Percentiles rank a stretch among this genome's conserved stretches.
Conservation (phyloP, 2,329 filamentous ascomycete genomes). For the Fusarium chuoi region DNA sequence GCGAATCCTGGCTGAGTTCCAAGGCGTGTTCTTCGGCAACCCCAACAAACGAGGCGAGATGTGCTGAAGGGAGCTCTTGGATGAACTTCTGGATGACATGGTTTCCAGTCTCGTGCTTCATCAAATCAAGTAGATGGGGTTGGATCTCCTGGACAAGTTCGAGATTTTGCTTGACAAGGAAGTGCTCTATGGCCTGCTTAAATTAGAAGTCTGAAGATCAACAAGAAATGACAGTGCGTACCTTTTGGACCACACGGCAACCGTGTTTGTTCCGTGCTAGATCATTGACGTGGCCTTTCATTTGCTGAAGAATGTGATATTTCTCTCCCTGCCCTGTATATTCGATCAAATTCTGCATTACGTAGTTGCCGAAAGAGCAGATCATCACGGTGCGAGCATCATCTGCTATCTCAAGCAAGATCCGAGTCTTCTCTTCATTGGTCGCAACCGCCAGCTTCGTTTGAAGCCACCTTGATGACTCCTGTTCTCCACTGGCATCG, state of each 20-base stretch:
- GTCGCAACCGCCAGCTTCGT: conserved; percentile 91
- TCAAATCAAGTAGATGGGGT: conserved; percentile 77
- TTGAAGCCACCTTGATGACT: conserved; percentile 95
- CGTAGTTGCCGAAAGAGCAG: conserved; percentile 97
- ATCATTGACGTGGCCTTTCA: conserved; percentile 84
- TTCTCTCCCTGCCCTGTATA: conserved; percentile 96
- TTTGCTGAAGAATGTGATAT: conserved; percentile 82
- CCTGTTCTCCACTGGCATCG: conserved; percentile 95
- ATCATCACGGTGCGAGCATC: conserved; percentile 92
- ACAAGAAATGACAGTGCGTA: conserved; percentile 49
- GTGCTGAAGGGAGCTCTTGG: conserved; percentile 77
- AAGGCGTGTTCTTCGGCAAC: conserved; percentile 81
- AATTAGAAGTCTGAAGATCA: conserved; percentile 38
- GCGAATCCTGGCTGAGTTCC: conserved; percentile 79
- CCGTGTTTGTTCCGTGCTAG: conserved; percentile 91
- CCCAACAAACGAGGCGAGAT: conserved; percentile 87
- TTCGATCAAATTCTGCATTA: conserved; percentile 97
- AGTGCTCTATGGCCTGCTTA: conserved; percentile 83
- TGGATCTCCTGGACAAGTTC: conserved; percentile 86
- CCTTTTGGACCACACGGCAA: conserved; percentile 95
- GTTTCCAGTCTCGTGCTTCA: conserved; percentile 91
- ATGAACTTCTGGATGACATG: conserved; percentile 97
- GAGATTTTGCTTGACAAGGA: conserved; percentile 91
- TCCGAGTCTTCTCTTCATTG: conserved; percentile 92
- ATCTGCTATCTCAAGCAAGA: conserved; percentile 87